These are phyloP conservation scores for Pseudocercospora cruenta DNA, from an alignment of 2,329 filamentous ascomycete species.

Conservation along the genomic window DNA sequence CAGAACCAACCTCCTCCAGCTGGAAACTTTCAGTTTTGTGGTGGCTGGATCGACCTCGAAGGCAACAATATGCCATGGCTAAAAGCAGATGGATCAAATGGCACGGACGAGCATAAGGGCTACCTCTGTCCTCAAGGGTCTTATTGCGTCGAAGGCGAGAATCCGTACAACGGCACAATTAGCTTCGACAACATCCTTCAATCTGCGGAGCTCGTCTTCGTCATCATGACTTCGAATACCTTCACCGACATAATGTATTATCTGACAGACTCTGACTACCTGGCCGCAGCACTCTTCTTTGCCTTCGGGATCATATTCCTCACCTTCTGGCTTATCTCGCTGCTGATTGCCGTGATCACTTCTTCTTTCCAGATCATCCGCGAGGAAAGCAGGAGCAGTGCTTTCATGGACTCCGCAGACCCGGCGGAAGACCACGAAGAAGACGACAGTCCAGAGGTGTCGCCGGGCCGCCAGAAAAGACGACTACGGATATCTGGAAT, in stretches of 20 bases:
- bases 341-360: slow-evolving; percentile 94
- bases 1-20: slow-evolving; percentile 30
- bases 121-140: slow-evolving; percentile 86
- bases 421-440: slow-evolving; percentile 32
- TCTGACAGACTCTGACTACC: slow-evolving; percentile 87
- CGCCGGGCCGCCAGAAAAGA: neutral
- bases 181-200: slow-evolving; percentile 95
- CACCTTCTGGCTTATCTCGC: slow-evolving; percentile 94
- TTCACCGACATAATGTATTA: slow-evolving; percentile 95
- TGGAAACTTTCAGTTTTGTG: slow-evolving; percentile 78
- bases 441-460: neutral
- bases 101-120: slow-evolving; percentile 69
- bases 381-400: slow-evolving; percentile 91
- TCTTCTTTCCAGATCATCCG: slow-evolving; percentile 98
- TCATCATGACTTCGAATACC: slow-evolving; percentile 98
- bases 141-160: slow-evolving; percentile 75
- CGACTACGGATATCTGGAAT: slow-evolving; percentile 50
- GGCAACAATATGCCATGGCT: slow-evolving; percentile 70
- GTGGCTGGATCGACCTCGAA: slow-evolving; percentile 71
- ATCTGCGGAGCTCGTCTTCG: slow-evolving; percentile 91
- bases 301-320: slow-evolving; percentile 79
- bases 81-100: slow-evolving; percentile 55
- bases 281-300: slow-evolving; percentile 79
- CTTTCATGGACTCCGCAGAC: slow-evolving; percentile 78
- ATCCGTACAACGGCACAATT: slow-evolving; percentile 82